Evolutionary conservation across 352 stramenopile genomes (phyloP).

Genomic region (Phytophthora capsici): DNA sequence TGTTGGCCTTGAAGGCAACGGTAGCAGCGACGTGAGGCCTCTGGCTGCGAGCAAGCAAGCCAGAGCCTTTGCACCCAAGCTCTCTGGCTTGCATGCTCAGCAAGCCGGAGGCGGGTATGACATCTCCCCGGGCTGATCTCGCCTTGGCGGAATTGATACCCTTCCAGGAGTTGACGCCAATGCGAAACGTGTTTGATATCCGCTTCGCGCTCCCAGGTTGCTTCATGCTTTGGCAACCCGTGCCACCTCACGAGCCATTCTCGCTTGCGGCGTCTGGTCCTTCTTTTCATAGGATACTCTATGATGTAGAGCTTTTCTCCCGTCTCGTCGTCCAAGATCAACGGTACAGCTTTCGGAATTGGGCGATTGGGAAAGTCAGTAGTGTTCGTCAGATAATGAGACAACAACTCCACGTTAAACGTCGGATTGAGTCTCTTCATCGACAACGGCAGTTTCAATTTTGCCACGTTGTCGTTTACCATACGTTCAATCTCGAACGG

Average conservation of each 20-base stretch:
- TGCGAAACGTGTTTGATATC: constrained; percentile 14
- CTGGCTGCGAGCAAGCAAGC: neutral
- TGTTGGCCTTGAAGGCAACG: neutral
- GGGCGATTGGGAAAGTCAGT: neutral
- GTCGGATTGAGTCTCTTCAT: constrained; percentile 11
- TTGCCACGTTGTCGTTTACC: constrained; percentile 17
- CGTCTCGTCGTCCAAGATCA: constrained; percentile 3
- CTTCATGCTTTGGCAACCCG: constrained; percentile 13
- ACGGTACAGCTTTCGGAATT: neutral
- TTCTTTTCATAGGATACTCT: constrained; percentile 5
- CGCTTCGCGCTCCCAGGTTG: constrained; percentile 6
- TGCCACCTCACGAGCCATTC: constrained; percentile 11
- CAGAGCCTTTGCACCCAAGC: too few species aligned
- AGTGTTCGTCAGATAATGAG: neutral
- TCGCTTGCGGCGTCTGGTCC: neutral
- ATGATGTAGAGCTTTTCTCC: constrained; percentile 13
- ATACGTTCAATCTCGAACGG: constrained; percentile 15
- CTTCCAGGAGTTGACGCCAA: constrained; percentile 14
- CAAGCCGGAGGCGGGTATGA: constrained; percentile 7
- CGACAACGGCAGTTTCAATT: neutral
- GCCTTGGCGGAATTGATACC: constrained; percentile 5
- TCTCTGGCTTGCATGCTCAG: constrained; percentile 4
- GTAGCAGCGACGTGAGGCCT: neutral
- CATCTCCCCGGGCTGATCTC: constrained; percentile 17
- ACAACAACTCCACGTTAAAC: constrained; percentile 18